Conservation (phyloP, 2,329 filamentous ascomycete genomes). For the Aspergillus nomiae region DNA sequence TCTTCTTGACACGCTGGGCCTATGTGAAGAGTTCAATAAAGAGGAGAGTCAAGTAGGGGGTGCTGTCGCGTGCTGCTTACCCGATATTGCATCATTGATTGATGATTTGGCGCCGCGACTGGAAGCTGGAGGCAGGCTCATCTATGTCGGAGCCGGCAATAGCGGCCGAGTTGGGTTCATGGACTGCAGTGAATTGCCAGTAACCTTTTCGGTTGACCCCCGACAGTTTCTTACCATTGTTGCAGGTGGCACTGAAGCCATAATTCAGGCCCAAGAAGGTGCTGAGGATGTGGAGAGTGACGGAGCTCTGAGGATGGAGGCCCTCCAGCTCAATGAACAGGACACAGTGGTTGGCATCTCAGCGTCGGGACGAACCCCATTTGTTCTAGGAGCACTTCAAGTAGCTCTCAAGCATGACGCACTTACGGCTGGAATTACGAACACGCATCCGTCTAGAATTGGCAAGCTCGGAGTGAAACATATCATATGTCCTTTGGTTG, state of each 20-base stretch:
- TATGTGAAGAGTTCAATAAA: constrained; percentile 42
- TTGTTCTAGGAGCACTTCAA: neutral
- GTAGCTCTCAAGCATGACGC: neutral
- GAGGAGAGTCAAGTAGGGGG: constrained; percentile 38
- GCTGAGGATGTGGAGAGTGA: constrained; percentile 29
- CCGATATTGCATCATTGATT: neutral
- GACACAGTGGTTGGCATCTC: neutral
- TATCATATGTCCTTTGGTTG: constrained; percentile 44
- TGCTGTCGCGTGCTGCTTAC: constrained; percentile 34
- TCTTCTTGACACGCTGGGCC: constrained; percentile 39
- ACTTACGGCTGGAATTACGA: neutral
- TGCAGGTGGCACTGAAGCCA: neutral
- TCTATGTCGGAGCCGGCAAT: neutral
- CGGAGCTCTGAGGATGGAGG: constrained; percentile 17
- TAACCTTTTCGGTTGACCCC: neutral
- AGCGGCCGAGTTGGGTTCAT: neutral
- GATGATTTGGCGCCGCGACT: neutral
- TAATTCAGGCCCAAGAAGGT: neutral
- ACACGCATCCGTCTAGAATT: constrained; percentile 33
- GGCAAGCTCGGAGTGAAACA: constrained; percentile 29
- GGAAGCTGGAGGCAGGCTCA: constrained; percentile 14
- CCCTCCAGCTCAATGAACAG: neutral
- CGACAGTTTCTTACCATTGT: constrained; percentile 37
- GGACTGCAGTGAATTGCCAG: neutral
- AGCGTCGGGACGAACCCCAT: constrained; percentile 12